Base-by-base conservation (phyloP, 1,139 yeast genomes). In the Yamadazyma oceani region DNA sequence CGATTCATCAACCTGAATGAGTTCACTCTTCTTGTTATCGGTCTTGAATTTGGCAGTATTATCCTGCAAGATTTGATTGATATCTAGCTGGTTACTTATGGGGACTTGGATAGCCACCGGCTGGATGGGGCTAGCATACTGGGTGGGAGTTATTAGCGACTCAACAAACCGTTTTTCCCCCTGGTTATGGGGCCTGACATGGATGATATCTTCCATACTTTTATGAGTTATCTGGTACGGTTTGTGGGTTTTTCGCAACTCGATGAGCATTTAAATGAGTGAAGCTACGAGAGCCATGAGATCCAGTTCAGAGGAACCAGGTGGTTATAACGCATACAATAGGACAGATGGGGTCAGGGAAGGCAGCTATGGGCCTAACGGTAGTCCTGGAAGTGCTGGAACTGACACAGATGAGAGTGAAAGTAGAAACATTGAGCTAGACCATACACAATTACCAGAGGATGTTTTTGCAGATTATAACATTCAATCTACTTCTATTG, bases 21-120 rank as follows among this genome's bases (percentile, higher is more conserved):
- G 36, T 12, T 40, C 40, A 16, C 36, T 32, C 11, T 41, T 37
- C 14, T 30, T 25, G 2, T 27, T 30, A 19, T 31, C 40, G 13
- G 30, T 33, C n/a, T 32, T 29, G 11, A 60, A 45, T 34, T 54
- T 60, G 5, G 46, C 48, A 24, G 54, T 55, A 37, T 64, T 64
- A 21, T 51, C 42, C 23, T 46, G 44, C 15, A 64, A 45, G 11
- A 59, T 42, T 12, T 44, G 45, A 9, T 54, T 41, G 7, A 60
- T 54, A 45, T 65, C 68, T 4, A 57, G 33, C 8, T 43, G 43
- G 25, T 43, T 44, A 7, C 55, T 50, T 1, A 54, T 43, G 3
- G 69, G 69, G 8, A 62, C 43, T 23, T 41, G 34, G 23, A 47
- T 34, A 7, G 37, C 14, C 12, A 35, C 43, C 2, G 48, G 37